Evolutionary conservation across 768 basidiomycete species (phyloP), one percentile per base, ranked within the genome.

Genomic region (Naganishia vishniacii): DNA sequence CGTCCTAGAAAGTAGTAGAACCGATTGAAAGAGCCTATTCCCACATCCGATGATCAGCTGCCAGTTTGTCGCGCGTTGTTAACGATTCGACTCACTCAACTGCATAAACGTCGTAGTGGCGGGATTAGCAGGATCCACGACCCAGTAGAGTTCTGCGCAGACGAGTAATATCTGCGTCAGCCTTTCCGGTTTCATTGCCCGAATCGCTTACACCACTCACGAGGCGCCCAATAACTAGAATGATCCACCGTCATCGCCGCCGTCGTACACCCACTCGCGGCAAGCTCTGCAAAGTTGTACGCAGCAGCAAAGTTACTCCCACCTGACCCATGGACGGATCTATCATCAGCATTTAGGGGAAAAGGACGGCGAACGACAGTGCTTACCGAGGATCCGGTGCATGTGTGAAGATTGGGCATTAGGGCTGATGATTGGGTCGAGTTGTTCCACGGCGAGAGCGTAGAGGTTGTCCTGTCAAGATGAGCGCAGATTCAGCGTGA

Each of bases 371-470:
- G 42, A 44, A 8, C n/a, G 42, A 6, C 29, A 48, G 20, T 18
- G 31, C 63, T 32, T 18, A 40, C 65, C 64, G 51, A 75, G 53
- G 47, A 76, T 66, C 65, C 71, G 64, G 67, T 76, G 75, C 75
- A 74, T 73, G 47, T 76, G 75, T 12, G 69, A 61, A 9, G 63
- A 44, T 18, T 69, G 65, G 7, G 48, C 63, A 45, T 75, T 75
- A 23, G 72, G 72, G 25, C 59, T 69, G 64, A 76, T 70, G 46
- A 76, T 69, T 11, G 75, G 73, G 59, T 76, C 75, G 29, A 76
- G 61, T 58, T 68, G 66, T 64, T 75, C 72, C 41, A 65, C 69
- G 66, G 62, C 70, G 32, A 75, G 66, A 16, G 37, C 45, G 49
- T 63, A 63, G 4, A 63, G 25, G 13, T 63, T 44, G 49, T 63